Base-by-base conservation (phyloP, 768 basidiomycete genomes). In the Porphyrellus cyaneotinctus region DNA sequence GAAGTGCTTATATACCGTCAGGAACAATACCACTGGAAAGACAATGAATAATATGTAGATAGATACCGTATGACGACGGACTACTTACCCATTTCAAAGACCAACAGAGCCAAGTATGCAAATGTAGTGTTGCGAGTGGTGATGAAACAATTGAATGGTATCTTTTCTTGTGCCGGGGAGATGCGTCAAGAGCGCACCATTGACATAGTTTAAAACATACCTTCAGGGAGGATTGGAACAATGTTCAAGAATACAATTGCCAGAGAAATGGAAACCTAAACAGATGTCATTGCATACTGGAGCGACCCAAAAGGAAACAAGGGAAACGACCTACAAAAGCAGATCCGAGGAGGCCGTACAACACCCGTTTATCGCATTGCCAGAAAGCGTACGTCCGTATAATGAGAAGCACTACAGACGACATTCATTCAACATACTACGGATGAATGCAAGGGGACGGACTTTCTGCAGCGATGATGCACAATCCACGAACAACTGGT, bases 301-400 rank as follows among this genome's bases (percentile, higher is more conserved):
- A 33, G 13, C 32, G 13, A 33, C 6, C 13, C 32, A 15, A 10
- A 33, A 10, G 15, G 32, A 33, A 12, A n/a, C n/a, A n/a, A n/a
- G n/a, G n/a, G n/a, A n/a, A n/a, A n/a, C n/a, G n/a, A 33, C 56
- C 45, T 23, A 64, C 61, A 2, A 2, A 11, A 28, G 18, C 46
- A 13, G 51, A 64, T 17, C 18, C 2, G 12, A 47, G 8, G 17
- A 64, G 58, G 26, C 51, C 58, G 22, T 41, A 57, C 23, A 58
- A 39, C 6, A 62, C 12, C 9, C 37, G 24, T 26, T 43, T 62
- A 26, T 56, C 30, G 26, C 26, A 28, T 28, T 28, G 26, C 26
- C 26, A 28, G 26, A 28, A 28, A 5, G 26, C 26, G 26, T 28
- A 28, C 26, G 26, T 28, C 9, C 26, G 26, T 28, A 28, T 28